Evolutionary conservation across 768 basidiomycete genomes (phyloP).

Genomic region (Clitopilus passeckerianus): DNA sequence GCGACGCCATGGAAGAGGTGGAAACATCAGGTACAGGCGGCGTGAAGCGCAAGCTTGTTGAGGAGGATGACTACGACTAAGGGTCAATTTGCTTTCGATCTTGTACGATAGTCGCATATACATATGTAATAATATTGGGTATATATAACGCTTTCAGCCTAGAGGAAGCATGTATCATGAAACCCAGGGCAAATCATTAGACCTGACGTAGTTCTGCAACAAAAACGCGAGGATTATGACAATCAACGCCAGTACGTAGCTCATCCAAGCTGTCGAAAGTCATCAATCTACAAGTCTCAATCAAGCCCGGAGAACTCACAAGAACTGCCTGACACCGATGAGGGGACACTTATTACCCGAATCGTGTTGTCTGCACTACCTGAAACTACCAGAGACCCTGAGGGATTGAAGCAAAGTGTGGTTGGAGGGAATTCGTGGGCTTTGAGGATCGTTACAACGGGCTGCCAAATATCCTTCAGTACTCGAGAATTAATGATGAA

Average conservation of each 20-base stretch:
- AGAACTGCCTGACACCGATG: constrained; percentile 35
- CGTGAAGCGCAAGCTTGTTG: constrained; percentile 73
- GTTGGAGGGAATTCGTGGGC: constrained; percentile 96
- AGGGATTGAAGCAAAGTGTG: constrained; percentile 82
- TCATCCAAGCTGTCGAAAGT: constrained; percentile 21
- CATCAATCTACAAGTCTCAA: background rate
- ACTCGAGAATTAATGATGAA: background rate
- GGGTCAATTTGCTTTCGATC: background rate
- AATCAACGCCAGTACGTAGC: constrained; percentile 37
- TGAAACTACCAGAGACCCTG: constrained; percentile 74
- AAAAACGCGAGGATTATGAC: constrained; percentile 36
- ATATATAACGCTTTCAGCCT: background rate
- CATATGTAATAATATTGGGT: constrained; percentile 6
- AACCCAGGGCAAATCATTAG: constrained; percentile 10
- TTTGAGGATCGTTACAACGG: constrained; percentile 80
- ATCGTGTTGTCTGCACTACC: constrained; percentile 90
- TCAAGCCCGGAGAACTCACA: constrained; percentile 35
- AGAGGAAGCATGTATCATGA: background rate
- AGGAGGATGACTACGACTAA: constrained; percentile 85
- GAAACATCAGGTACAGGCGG: constrained; percentile 48
- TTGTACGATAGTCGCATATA: background rate
- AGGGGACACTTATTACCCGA: constrained; percentile 73
- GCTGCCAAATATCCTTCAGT: constrained; percentile 41
- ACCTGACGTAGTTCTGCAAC: constrained; percentile 21
- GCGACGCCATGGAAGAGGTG: constrained; percentile 80